Evolutionary conservation across 805 yeast genomes (phyloP).

Genomic region (Wickerhamomyces rabaulensis): DNA sequence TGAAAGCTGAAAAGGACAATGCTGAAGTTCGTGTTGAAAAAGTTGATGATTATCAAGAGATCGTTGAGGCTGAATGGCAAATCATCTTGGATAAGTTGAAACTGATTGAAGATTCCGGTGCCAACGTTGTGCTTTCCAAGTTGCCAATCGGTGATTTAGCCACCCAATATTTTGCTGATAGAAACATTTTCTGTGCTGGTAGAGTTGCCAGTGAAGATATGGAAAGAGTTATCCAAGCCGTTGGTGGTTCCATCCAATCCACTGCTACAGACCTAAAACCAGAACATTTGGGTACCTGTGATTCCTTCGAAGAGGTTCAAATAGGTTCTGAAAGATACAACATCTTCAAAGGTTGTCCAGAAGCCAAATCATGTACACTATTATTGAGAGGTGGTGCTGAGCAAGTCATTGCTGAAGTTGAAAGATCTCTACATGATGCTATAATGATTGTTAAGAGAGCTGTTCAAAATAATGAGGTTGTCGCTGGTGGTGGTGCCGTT

Average conservation of each 20-base stretch:
- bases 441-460: constrained; percentile 98
- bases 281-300: constrained; percentile 81
- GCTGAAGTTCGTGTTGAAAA: constrained; percentile 96
- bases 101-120: constrained; percentile 79
- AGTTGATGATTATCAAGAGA: constrained; percentile 89
- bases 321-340: constrained; percentile 95
- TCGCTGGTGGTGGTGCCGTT: constrained; percentile 99
- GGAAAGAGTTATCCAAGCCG: constrained; percentile 89
- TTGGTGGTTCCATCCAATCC: constrained; percentile 86
- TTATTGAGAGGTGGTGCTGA: constrained; percentile 97
- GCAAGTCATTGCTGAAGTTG: constrained; percentile 96
- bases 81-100: constrained; percentile 83
- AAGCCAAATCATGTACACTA: constrained; percentile 89
- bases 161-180: constrained; percentile 96
- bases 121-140: constrained; percentile 87
- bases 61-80: constrained; percentile 99
- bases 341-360: constrained; percentile 86
- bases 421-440: constrained; percentile 95
- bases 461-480: constrained; percentile 76
- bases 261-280: constrained; percentile 65
- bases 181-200: constrained; percentile 96
- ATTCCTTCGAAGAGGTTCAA: constrained; percentile 83
- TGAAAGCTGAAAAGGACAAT: constrained; percentile 97
- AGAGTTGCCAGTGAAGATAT: constrained; percentile 85
- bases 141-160: constrained; percentile 98